Conservation (phyloP, 345 rosid species). For the Raphanus raphanistrum region DNA sequence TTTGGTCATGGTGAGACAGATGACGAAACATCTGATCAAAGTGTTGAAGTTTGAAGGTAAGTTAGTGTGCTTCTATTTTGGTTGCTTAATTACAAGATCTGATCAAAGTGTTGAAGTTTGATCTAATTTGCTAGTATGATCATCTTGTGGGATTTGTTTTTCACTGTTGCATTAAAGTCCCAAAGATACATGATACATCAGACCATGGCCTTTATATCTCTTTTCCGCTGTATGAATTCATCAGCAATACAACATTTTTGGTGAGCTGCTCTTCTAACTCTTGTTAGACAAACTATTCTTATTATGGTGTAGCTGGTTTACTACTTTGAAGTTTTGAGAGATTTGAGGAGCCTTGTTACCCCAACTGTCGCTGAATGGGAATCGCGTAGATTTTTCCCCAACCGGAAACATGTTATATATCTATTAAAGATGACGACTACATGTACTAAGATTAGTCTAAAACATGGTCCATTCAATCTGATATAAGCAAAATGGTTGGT, state of each 20-base stretch:
- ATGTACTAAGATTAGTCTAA: background rate
- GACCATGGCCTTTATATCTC: background rate
- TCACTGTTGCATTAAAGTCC: background rate
- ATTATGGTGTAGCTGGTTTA: background rate
- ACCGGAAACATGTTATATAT: background rate
- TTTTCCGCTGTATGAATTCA: background rate
- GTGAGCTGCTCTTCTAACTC: background rate
- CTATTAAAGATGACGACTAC: background rate
- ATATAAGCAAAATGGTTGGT: conserved; percentile 28
- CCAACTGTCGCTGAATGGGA: background rate
- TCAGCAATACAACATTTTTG: background rate
- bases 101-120: background rate
- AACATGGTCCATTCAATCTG: background rate
- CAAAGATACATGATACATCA: background rate
- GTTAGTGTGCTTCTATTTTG: background rate
- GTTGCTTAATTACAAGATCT: background rate
- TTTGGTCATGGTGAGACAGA: background rate
- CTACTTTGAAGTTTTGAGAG: background rate
- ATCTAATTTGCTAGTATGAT: background rate
- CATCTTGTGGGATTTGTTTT: background rate
- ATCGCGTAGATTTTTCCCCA: background rate
- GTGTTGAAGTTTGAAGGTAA: background rate
- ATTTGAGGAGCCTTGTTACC: background rate
- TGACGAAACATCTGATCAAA: background rate
- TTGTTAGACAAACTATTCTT: background rate